These are phyloP conservation scores for Cantharellus cinnabarinus DNA, from an alignment of 768 basidiomycete genomes.

Conservation along the genomic window DNA sequence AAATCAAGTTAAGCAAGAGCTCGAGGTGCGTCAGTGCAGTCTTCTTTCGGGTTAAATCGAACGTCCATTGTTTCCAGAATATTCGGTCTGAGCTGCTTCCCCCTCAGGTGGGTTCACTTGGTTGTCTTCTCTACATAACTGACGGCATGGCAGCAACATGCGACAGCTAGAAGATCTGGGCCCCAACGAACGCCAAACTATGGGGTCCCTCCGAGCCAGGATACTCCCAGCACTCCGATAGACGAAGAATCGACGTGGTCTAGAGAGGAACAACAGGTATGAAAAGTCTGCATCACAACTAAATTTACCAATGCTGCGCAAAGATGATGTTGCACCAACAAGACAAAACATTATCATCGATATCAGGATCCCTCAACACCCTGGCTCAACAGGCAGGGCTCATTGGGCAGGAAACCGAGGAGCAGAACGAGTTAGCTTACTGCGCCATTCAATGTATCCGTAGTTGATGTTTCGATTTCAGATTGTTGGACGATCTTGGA, in stretches of 20 bases:
- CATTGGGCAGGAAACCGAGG: conserved; percentile 81
- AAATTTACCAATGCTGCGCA: neutral
- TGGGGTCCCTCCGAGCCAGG: neutral
- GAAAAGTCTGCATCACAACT: neutral
- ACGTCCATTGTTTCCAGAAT: conserved; percentile 25
- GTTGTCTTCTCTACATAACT: neutral
- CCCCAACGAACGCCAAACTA: too few species aligned
- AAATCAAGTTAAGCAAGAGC: conserved; percentile 45
- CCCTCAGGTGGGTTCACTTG: conserved; percentile 9
- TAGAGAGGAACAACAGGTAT: conserved; percentile 63
- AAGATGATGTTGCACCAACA: conserved; percentile 78
- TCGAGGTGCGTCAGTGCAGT: conserved; percentile 35
- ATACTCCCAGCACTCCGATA: conserved; percentile 17
- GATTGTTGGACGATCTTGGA: conserved; percentile 66
- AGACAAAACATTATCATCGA: conserved; percentile 73
- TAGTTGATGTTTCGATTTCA: conserved; percentile 15
- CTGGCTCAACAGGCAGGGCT: conserved; percentile 80
- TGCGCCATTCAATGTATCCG: neutral
- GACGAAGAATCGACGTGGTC: conserved; percentile 69
- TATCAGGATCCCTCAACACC: conserved; percentile 68
- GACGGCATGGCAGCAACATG: neutral
- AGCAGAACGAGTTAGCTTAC: conserved; percentile 65
- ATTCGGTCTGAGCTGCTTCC: conserved; percentile 43
- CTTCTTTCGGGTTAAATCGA: neutral
- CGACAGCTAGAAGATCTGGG: too few species aligned